These are phyloP conservation scores for Nigrospora osmanthi DNA, from an alignment of 2,329 filamentous ascomycete species.

Conservation along the genomic window DNA sequence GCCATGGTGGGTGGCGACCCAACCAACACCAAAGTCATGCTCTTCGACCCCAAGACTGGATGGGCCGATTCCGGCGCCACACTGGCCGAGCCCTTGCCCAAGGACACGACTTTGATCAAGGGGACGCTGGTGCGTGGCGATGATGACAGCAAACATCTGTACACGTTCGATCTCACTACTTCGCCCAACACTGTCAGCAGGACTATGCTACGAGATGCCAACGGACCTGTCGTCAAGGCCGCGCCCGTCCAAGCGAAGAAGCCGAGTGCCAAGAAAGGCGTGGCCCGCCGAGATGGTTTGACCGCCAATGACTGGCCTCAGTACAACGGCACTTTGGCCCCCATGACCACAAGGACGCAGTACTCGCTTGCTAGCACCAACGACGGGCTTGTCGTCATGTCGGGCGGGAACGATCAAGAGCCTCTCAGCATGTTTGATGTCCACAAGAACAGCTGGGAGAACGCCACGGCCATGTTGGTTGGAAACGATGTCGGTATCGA, in stretches of 20 bases:
- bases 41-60: constrained; percentile 55
- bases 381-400: constrained; percentile 64
- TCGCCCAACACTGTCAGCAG: constrained; percentile 70
- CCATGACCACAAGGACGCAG: constrained; percentile 53
- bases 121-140: constrained; percentile 60
- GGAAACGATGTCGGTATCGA: constrained; percentile 7
- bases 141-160: constrained; percentile 71
- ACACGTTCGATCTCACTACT: constrained; percentile 67
- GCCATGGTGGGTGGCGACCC: constrained; percentile 67
- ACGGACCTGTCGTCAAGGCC: constrained; percentile 45
- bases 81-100: constrained; percentile 52
- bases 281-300: constrained; percentile 32
- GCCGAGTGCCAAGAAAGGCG: constrained; percentile 12
- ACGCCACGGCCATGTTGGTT: constrained; percentile 56
- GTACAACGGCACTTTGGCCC: constrained; percentile 71
- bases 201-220: constrained; percentile 55
- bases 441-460: constrained; percentile 68
- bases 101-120: constrained; percentile 48
- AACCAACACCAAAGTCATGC: constrained; percentile 60
- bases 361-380: constrained; percentile 65
- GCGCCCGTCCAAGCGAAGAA: constrained; percentile 24
- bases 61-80: constrained; percentile 64
- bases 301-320: constrained; percentile 61
- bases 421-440: constrained; percentile 73
- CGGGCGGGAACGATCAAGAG: constrained; percentile 63